Evolutionary conservation across 202 grass and related monocot genomes (phyloP).

Genomic region (Cymbopogon flexuosus): DNA sequence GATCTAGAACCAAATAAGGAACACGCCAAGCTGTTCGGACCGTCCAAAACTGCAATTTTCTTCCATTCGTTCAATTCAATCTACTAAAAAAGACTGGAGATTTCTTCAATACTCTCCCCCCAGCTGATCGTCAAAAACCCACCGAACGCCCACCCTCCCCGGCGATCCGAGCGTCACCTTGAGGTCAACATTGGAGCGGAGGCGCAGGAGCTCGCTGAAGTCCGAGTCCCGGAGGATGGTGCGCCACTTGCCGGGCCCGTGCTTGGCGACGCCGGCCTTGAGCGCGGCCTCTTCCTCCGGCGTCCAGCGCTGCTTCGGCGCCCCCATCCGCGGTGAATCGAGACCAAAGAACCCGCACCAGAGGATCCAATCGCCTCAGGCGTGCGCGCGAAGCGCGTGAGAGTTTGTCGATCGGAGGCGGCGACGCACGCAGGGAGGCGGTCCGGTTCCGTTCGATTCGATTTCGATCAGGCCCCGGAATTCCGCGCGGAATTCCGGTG

Average conservation of each 20-base stretch:
- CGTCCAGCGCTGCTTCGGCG: conserved; percentile 89
- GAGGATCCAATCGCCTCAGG: conserved; percentile 7
- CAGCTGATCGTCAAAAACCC: conserved; percentile 17
- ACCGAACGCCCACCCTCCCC: background rate
- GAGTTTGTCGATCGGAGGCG: conserved; percentile 10
- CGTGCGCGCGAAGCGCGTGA: background rate
- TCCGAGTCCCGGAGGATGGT: conserved; percentile 86
- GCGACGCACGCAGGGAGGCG: background rate
- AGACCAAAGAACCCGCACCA: background rate
- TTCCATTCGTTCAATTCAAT: background rate
- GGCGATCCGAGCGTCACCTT: conserved; percentile 61
- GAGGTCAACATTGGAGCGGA: conserved; percentile 92
- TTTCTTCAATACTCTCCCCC: background rate
- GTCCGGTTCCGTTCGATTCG: background rate
- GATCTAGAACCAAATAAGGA: conserved; percentile 14
- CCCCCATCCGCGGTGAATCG: conserved; percentile 47
- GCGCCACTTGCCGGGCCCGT: conserved; percentile 87
- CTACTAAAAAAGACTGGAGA: background rate
- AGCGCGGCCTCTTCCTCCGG: conserved; percentile 79
- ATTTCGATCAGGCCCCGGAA: conserved; percentile 18
- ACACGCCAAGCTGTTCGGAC: background rate
- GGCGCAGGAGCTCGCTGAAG: conserved; percentile 57
- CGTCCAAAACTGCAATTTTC: background rate
- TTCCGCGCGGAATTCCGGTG: background rate
- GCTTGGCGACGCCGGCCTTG: conserved; percentile 85